Conservation (phyloP, 2,329 filamentous ascomycete genomes). For the Daldinia sp. region DNA sequence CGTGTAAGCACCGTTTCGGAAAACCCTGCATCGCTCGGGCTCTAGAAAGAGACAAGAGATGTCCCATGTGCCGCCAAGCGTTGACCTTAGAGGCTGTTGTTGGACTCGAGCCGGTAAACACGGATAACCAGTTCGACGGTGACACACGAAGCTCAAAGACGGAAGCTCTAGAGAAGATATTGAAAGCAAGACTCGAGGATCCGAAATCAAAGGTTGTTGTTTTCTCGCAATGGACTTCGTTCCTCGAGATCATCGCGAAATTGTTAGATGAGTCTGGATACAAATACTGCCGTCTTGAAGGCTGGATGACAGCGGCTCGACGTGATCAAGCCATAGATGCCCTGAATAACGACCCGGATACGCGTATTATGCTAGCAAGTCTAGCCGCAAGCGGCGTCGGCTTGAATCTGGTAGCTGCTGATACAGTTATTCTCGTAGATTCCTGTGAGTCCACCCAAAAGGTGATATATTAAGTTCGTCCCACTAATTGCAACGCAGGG, state of each 20-base stretch:
- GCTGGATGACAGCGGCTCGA: conserved; percentile 76
- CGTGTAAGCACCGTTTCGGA: conserved; percentile 86
- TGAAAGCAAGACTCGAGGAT: conserved; percentile 76
- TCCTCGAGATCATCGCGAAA: conserved; percentile 77
- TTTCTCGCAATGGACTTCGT: conserved; percentile 83
- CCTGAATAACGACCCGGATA: conserved; percentile 75
- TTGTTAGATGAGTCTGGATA: conserved; percentile 72
- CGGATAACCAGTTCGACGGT: conserved; percentile 66
- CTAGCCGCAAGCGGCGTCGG: conserved; percentile 86
- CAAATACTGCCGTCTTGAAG: conserved; percentile 80
- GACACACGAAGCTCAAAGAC: conserved; percentile 84
- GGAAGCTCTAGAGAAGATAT: conserved; percentile 79
- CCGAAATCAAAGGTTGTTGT: conserved; percentile 75
- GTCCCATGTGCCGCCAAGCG: conserved; percentile 83
- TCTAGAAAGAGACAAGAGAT: conserved; percentile 81
- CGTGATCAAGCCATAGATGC: conserved; percentile 79
- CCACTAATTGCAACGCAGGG: conserved; percentile 59
- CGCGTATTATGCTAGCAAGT: conserved; percentile 83
- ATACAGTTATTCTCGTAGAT: conserved; percentile 86
- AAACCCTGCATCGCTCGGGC: conserved; percentile 78
- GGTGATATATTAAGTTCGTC: background rate
- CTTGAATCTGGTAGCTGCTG: conserved; percentile 85
- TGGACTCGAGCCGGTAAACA: conserved; percentile 71
- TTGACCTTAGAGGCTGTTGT: conserved; percentile 72
- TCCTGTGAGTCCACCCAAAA: conserved; percentile 64